Percentiles rank a stretch among this genome's conserved stretches.
Evolutionary conservation across 202 grass and related monocot species (phyloP).

Genomic region (Hordeum pubiflorum): DNA sequence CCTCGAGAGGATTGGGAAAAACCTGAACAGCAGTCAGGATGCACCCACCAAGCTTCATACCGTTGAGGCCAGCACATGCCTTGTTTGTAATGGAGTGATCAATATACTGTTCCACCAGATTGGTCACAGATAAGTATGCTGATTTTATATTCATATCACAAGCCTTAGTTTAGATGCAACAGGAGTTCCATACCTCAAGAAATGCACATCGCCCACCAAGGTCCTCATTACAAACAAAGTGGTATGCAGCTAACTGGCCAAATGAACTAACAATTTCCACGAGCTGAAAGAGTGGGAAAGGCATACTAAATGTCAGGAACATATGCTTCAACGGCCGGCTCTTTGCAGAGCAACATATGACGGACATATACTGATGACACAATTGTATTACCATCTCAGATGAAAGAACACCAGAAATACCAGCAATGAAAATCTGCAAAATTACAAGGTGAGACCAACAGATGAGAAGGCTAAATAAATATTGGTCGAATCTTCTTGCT

Average conservation of each 20-base stretch:
- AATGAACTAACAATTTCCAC: constrained; percentile 84
- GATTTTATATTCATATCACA: constrained; percentile 2
- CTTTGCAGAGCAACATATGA: constrained; percentile 14
- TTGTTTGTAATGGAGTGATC: constrained; percentile 75
- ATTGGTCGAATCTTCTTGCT: neutral
- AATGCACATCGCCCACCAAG: constrained; percentile 67
- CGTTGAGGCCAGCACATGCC: constrained; percentile 90
- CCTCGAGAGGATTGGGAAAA: constrained; percentile 47
- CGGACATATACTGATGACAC: constrained; percentile 4
- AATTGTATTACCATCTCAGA: constrained; percentile 63
- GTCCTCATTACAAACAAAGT: constrained; percentile 55
- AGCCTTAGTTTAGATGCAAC: constrained; percentile 1
- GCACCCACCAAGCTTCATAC: constrained; percentile 77
- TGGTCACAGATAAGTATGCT: constrained; percentile 7
- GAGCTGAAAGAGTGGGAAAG: constrained; percentile 54
- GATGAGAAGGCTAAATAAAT: constrained; percentile 3
- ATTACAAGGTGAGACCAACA: constrained; percentile 21
- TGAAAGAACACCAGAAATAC: constrained; percentile 67
- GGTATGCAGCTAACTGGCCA: constrained; percentile 67
- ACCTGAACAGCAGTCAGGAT: constrained; percentile 62
- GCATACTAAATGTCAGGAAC: constrained; percentile 16
- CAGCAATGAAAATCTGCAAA: constrained; percentile 84
- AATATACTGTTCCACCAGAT: constrained; percentile 51
- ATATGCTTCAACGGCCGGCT: neutral
- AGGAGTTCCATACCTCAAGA: constrained; percentile 64